A percentile compares a stretch with the other conserved stretches of the same genome.
These are phyloP conservation scores for Globisporangium paroecandrum DNA, from an alignment of 352 stramenopile species.

Conservation along the genomic window DNA sequence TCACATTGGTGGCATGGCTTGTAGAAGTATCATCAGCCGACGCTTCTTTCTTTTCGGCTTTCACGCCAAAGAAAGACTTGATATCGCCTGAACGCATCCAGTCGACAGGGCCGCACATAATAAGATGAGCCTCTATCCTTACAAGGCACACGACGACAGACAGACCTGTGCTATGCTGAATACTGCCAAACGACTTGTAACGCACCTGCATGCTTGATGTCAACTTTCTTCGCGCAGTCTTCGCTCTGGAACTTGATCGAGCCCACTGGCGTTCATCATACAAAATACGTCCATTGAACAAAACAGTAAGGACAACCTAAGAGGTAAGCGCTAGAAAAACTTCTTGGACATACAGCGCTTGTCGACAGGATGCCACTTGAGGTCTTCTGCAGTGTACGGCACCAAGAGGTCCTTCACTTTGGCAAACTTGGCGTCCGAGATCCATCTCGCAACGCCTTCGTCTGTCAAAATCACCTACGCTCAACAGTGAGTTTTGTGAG, in stretches of 20 bases:
- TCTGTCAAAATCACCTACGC: slow-evolving; percentile 69
- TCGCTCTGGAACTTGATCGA: slow-evolving; percentile 73
- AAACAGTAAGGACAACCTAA: not conserved
- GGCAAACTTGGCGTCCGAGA: slow-evolving; percentile 62
- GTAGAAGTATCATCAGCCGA: not conserved
- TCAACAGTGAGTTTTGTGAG: not conserved
- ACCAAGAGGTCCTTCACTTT: slow-evolving; percentile 49
- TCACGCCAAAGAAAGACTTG: slow-evolving; percentile 59
- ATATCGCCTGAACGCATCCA: slow-evolving; percentile 44
- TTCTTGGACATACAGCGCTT: slow-evolving; percentile 41
- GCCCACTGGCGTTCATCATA: slow-evolving; percentile 37
- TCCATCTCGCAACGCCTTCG: slow-evolving; percentile 53
- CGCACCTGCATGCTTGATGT: slow-evolving; percentile 72
- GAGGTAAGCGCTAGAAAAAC: no score
- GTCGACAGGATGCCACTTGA: slow-evolving; percentile 80
- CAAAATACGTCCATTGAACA: not conserved
- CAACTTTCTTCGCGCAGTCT: slow-evolving; percentile 67
- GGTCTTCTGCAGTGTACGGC: slow-evolving; percentile 42
- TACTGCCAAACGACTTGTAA: no score
- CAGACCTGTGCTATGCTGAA: not conserved
- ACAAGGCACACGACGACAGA: not conserved
- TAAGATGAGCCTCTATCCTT: not conserved
- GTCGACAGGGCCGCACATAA: not conserved
- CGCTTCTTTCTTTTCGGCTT: slow-evolving; percentile 26
- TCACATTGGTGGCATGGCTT: no score